These are phyloP conservation scores for Tricholomella constricta DNA, from an alignment of 768 basidiomycete species.

Conservation along the genomic window DNA sequence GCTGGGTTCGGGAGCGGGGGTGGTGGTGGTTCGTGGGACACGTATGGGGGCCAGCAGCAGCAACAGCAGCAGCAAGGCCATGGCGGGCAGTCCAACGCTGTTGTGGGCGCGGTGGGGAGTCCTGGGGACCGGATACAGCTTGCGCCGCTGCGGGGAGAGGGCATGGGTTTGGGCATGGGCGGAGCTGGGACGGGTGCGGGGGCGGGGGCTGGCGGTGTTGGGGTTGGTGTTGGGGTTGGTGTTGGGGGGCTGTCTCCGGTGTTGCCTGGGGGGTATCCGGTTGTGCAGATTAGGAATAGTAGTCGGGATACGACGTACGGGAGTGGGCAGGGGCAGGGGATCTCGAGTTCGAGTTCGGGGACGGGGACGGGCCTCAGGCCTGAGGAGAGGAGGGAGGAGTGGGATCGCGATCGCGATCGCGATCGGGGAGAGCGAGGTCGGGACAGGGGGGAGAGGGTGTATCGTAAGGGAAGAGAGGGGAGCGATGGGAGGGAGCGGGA, in stretches of 20 bases:
- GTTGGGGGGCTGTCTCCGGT: conserved; percentile 16
- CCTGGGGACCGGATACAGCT: conserved; percentile 52
- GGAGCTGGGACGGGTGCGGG: background rate
- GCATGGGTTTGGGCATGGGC: conserved; percentile 16
- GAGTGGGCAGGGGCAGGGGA: conserved; percentile 17
- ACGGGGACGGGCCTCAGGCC: conserved; percentile 3
- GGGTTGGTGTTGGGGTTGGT: background rate
- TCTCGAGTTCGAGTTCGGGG: conserved; percentile 12
- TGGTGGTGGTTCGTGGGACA: conserved; percentile 5
- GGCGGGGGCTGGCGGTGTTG: too few species aligned
- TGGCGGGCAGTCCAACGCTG: background rate
- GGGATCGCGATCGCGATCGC: conserved; percentile 10
- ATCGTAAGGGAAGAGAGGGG: conserved; percentile 13
- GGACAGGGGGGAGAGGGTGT: conserved; percentile 10
- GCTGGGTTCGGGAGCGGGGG: background rate
- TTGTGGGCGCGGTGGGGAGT: conserved; percentile 19
- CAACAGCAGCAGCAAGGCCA: background rate
- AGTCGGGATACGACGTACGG: conserved; percentile 31
- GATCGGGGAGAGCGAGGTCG: conserved; percentile 16
- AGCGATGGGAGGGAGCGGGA: conserved; percentile 16
- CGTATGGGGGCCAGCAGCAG: too few species aligned
- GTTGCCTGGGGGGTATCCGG: conserved; percentile 22
- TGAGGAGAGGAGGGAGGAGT: conserved; percentile 14
- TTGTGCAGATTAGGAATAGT: conserved; percentile 39
- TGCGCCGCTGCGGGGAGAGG: conserved; percentile 47